Percentiles rank a stretch among this genome's conserved stretches.
These are phyloP conservation scores for Sabuloglossum arenarium DNA, from an alignment of 495 filamentous ascomycete species.

Conservation along the genomic window DNA sequence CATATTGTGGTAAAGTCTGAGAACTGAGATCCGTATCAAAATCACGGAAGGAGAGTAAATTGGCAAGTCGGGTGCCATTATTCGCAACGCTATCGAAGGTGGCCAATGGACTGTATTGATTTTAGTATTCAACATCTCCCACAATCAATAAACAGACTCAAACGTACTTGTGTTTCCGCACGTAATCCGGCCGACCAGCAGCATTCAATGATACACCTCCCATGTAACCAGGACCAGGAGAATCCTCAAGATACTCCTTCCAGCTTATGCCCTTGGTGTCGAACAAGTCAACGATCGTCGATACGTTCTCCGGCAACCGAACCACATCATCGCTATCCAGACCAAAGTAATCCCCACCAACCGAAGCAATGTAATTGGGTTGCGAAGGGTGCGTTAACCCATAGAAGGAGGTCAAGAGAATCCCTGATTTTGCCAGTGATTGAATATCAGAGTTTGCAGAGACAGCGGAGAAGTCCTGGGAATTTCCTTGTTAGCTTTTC, in stretches of 20 bases:
- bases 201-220: slow-evolving; percentile 21
- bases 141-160: too few species aligned
- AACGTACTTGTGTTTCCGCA: slow-evolving; percentile 45
- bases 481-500: background rate
- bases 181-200: slow-evolving; percentile 22
- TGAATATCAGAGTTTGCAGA: slow-evolving; percentile 22
- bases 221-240: slow-evolving; percentile 47
- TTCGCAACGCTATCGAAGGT: slow-evolving; percentile 36
- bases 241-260: slow-evolving; percentile 47
- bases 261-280: slow-evolving; percentile 46
- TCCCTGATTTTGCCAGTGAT: slow-evolving; percentile 39
- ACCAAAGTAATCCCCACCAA: slow-evolving; percentile 44
- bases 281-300: slow-evolving; percentile 46
- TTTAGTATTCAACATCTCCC: slow-evolving; percentile 7
- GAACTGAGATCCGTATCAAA: slow-evolving; percentile 37
- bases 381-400: slow-evolving; percentile 45
- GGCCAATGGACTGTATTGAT: slow-evolving; percentile 51
- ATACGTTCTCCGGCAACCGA: slow-evolving; percentile 35
- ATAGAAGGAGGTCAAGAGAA: slow-evolving; percentile 42
- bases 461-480: slow-evolving; percentile 23
- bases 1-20: slow-evolving; percentile 41
- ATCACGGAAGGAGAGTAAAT: slow-evolving; percentile 46
- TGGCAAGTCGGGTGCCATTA: slow-evolving; percentile 29
- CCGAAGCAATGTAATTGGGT: slow-evolving; percentile 47
- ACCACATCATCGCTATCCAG: slow-evolving; percentile 45